Evolutionary conservation across 352 stramenopile genomes (phyloP).

Genomic region (Pythium periplocum): DNA sequence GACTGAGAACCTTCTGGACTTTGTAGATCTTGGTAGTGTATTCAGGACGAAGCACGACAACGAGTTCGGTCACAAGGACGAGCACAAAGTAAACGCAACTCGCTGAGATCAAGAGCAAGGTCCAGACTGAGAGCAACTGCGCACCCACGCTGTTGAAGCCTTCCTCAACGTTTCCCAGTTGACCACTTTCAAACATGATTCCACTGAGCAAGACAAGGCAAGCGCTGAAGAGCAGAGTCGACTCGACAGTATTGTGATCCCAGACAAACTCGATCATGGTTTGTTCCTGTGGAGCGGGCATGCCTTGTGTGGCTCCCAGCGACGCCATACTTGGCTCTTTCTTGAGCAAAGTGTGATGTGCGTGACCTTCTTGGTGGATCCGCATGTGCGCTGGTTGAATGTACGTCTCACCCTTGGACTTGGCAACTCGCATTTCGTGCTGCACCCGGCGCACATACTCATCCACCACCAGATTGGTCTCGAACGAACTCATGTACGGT

Average conservation of each 20-base stretch:
- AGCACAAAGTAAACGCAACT: slow-evolving; percentile 59
- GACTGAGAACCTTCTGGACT: slow-evolving; percentile 58
- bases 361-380: slow-evolving; percentile 30
- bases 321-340: not conserved
- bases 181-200: slow-evolving; percentile 64
- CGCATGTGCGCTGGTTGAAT: slow-evolving; percentile 50
- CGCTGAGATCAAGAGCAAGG: slow-evolving; percentile 45
- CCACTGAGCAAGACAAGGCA: slow-evolving; percentile 57
- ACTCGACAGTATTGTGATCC: slow-evolving; percentile 81
- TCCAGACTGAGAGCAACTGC: slow-evolving; percentile 41
- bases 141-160: slow-evolving; percentile 42
- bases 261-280: slow-evolving; percentile 54
- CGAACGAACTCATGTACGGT: slow-evolving; percentile 71
- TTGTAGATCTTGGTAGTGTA: slow-evolving; percentile 58
- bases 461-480: slow-evolving; percentile 53
- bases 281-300: slow-evolving; percentile 22
- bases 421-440: slow-evolving; percentile 47
- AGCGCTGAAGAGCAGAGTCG: slow-evolving; percentile 62
- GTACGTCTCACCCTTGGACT: slow-evolving; percentile 43
- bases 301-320: too few species aligned
- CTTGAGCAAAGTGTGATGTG: slow-evolving; percentile 1
- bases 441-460: slow-evolving; percentile 43
- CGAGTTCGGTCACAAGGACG: slow-evolving; percentile 57
- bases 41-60: slow-evolving; percentile 54
- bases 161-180: slow-evolving; percentile 33